These are phyloP conservation scores for Exophiala calicioides DNA, from an alignment of 2,329 filamentous ascomycete genomes.

Conservation along the genomic window DNA sequence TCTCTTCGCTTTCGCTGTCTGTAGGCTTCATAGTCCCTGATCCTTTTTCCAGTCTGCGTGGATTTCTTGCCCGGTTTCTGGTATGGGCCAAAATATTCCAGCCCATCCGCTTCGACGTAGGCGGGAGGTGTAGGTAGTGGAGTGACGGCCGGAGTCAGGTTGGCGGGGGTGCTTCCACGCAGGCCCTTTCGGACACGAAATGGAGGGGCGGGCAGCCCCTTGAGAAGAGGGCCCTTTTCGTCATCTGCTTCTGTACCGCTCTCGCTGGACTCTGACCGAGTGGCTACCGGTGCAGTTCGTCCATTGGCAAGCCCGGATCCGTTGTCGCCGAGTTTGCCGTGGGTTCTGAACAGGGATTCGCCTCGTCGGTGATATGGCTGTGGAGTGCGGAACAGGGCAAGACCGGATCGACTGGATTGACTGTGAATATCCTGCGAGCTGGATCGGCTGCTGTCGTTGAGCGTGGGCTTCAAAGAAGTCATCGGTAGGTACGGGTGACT, in stretches of 20 bases:
- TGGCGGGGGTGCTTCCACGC: conserved; percentile 44
- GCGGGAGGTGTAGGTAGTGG: conserved; percentile 30
- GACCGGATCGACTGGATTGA: conserved; percentile 10
- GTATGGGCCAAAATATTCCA: conserved; percentile 18
- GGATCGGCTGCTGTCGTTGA: conserved; percentile 12
- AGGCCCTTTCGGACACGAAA: conserved; percentile 74
- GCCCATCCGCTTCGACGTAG: conserved; percentile 20
- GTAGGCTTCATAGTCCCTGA: conserved; percentile 30
- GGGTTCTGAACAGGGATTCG: conserved; percentile 13
- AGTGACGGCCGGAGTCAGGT: conserved; percentile 25
- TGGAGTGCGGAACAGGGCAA: conserved; percentile 31
- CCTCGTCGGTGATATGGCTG: conserved; percentile 33
- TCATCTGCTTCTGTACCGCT: conserved; percentile 95
- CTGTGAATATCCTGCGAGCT: conserved; percentile 18
- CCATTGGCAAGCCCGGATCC: conserved; percentile 7
- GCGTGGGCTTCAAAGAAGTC: conserved; percentile 19
- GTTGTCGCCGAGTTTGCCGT: conserved; percentile 6
- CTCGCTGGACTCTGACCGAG: conserved; percentile 65
- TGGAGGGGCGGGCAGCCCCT: conserved; percentile 79
- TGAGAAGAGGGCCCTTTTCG: conserved; percentile 74
- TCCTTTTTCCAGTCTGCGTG: conserved; percentile 2
- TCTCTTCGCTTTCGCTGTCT: conserved; percentile 42
- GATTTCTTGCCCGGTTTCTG: conserved; percentile 16
- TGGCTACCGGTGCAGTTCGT: conserved; percentile 16
- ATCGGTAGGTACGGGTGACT: conserved; percentile 19